These are phyloP conservation scores for Avena atlantica DNA, from an alignment of 176 grass and related monocot species.

Conservation along the genomic window DNA sequence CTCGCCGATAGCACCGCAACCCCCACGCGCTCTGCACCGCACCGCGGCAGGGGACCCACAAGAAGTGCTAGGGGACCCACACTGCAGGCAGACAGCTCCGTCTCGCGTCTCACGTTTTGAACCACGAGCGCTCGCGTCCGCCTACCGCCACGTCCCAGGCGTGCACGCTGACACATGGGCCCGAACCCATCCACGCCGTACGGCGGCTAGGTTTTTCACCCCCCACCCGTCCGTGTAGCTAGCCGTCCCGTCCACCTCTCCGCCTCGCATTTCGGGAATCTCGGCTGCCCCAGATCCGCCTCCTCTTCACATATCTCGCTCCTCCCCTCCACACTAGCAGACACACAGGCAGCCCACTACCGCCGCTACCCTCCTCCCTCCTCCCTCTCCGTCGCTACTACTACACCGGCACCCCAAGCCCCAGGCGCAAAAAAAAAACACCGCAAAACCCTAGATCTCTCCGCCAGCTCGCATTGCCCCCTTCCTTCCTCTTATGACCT, in stretches of 20 bases:
- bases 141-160: not conserved
- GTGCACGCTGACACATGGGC: not conserved
- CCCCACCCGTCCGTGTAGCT: not conserved
- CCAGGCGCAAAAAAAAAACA: slow-evolving; percentile 16
- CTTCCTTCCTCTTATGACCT: slow-evolving; percentile 36
- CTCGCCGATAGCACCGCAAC: not conserved
- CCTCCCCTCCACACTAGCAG: not conserved
- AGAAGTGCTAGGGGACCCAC: not conserved
- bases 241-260: not conserved
- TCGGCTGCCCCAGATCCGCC: slow-evolving; percentile 50
- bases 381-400: slow-evolving; percentile 15
- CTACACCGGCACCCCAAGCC: not conserved
- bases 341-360: not conserved
- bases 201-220: slow-evolving; percentile 23
- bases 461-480: slow-evolving; percentile 40
- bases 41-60: not conserved
- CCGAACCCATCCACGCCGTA: not conserved
- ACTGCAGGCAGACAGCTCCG: not conserved
- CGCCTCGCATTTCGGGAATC: slow-evolving; percentile 49
- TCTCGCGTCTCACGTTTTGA: not conserved
- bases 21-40: not conserved
- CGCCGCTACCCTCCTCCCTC: not conserved
- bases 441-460: slow-evolving; percentile 85
- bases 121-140: slow-evolving; percentile 3
- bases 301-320: slow-evolving; percentile 32